Base-by-base conservation (phyloP, 352 stramenopile species). In the Globisporangium acanthophoron region DNA sequence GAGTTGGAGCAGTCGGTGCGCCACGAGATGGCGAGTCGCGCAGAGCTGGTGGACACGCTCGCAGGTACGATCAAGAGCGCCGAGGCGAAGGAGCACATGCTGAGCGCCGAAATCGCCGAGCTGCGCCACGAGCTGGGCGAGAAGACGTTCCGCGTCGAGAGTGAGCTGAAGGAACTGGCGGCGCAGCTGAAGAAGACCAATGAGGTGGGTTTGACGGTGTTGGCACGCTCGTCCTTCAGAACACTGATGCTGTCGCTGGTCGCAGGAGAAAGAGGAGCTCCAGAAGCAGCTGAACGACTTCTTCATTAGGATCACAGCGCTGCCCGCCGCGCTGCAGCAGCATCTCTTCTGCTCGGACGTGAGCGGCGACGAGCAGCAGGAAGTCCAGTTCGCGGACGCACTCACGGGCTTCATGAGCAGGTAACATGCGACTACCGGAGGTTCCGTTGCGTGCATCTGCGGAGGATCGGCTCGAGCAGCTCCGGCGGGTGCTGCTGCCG, bases 251-350 rank as follows among this genome's bases (percentile, higher is more conserved):
- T 29, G 46, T 11, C 5, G 6, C 13, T 44, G 12, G 27, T 58
- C 12, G 9, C 27, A 93, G 80, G 85, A 94, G 45, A 90, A 88
- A 52, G 76, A 89, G 20, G 79, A 91, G 56, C 67, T 94, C 9
- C 85, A 91, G 65, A 88, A 84, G 58, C 84, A 85, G 46, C 67
- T 92, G 13, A 87, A 79, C 63, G 78, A 88, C 21, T 84, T 94
- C 60, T 86, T 91, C 48, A 64, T 92, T 16, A 82, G 84, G 41
- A 73, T 91, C 40, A 88, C 80, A 21, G 70, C 82, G 16, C 62
- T 94, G 20, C 85, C 85, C 24, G 64, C 78, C 0, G 55, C 74
- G 13, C n/a, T 94, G 7, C 85, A 94, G 62, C 65, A 92, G 45
- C 80, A 92, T 45, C 56, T 91, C 20, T 88, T 94, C 33, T 82